These are phyloP conservation scores for Aspergillus avenaceus DNA, from an alignment of 495 filamentous ascomycete species.

Conservation along the genomic window DNA sequence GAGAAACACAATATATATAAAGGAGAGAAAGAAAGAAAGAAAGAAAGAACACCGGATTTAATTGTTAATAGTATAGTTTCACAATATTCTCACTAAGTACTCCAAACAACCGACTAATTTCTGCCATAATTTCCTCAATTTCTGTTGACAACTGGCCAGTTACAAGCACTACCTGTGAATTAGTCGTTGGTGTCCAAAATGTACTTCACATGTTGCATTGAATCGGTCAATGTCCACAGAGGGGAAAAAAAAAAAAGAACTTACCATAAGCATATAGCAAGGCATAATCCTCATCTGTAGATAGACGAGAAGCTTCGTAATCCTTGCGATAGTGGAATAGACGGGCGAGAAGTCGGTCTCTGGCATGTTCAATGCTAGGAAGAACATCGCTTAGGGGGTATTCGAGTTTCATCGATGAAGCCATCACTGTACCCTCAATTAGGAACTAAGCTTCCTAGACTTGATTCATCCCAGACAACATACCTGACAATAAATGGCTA, in stretches of 20 bases:
- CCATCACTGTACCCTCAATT: conserved; percentile 59
- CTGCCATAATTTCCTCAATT: conserved; percentile 46
- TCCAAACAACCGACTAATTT: conserved; percentile 60
- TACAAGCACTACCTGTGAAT: conserved; percentile 37
- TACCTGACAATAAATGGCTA: conserved; percentile 85
- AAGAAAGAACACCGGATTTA: not conserved
- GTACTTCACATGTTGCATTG: too few relatives aligned
- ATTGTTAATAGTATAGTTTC: conserved; percentile 59
- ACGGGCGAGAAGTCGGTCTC: conserved; percentile 84
- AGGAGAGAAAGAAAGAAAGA: not conserved
- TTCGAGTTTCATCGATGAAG: conserved; percentile 86
- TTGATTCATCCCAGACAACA: conserved; percentile 9
- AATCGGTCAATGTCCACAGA: not conserved
- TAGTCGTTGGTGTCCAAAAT: too few relatives aligned
- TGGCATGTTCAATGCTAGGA: conserved; percentile 71
- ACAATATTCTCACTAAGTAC: conserved; percentile 70
- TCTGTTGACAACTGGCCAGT: conserved; percentile 50
- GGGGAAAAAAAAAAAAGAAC: conserved; percentile 9
- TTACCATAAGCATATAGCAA: conserved; percentile 70
- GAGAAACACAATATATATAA: too few relatives aligned
- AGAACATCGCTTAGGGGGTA: conserved; percentile 86
- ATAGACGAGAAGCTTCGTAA: conserved; percentile 46
- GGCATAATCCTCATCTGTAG: conserved; percentile 66
- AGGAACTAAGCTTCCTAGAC: not conserved
- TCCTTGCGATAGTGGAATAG: conserved; percentile 79